Percentiles rank a stretch among this genome's conserved stretches.
These are phyloP conservation scores for Xylaria telfairii DNA, from an alignment of 495 filamentous ascomycete species.

Conservation along the genomic window DNA sequence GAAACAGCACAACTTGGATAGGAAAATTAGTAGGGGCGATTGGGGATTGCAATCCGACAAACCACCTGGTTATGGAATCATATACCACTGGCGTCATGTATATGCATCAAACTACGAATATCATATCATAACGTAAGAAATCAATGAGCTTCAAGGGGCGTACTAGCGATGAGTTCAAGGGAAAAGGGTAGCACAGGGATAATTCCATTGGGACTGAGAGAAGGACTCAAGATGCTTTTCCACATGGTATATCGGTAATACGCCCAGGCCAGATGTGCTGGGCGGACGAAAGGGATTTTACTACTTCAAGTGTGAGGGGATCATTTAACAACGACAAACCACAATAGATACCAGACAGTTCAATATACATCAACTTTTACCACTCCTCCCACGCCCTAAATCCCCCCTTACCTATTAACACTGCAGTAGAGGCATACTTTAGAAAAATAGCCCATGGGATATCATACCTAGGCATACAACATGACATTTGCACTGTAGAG, in stretches of 20 bases:
- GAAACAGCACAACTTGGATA: constrained; percentile 5
- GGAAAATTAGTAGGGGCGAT: background rate
- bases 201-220: background rate
- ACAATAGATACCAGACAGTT: constrained; percentile 4
- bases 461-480: background rate
- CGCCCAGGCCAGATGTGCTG: background rate
- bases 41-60: background rate
- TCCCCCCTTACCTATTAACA: background rate
- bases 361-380: background rate
- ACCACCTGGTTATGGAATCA: background rate
- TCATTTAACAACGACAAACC: too few species aligned
- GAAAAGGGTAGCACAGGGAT: background rate
- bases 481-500: background rate
- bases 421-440: background rate
- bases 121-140: background rate
- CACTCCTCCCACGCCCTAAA: background rate
- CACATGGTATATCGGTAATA: background rate
- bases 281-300: background rate
- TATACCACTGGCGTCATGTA: background rate
- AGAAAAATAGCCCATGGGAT: background rate
- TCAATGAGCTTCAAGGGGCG: constrained; percentile 1
- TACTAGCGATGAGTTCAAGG: background rate
- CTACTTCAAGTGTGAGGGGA: background rate
- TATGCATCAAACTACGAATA: constrained; percentile 1
- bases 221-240: background rate